Base-by-base conservation (phyloP, 2,329 filamentous ascomycete genomes). In the Aphanoascus verrucosus region DNA sequence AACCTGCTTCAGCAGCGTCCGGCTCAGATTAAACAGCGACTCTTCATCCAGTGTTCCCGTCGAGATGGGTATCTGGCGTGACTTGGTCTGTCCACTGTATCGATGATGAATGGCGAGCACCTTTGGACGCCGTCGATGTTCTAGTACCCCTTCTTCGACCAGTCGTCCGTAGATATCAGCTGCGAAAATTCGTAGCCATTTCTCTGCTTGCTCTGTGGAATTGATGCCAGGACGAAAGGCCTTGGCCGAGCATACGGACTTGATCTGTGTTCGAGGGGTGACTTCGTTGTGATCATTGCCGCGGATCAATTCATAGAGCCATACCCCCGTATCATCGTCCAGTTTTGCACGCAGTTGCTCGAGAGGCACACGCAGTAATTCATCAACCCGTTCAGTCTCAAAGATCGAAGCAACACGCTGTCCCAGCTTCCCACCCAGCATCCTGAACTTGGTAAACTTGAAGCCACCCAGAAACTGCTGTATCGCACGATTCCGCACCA, bases 191-290 rank as follows among this genome's bases (percentile, higher is more conserved):
- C 84, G 79, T 38, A 98, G 74, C 93, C 93, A 98, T 56, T 83
- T 83, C 20, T 80, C 74, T 1, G 84, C 91, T 66, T 94, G 87
- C 19, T 93, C 88, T 15, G 80, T 72, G 1, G 77, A 84, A 60
- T 82, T 86, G 65, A 97, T 91, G 53, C 78, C 82, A 0, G 93
- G 93, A 23, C 87, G 79, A 64, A 98, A 98, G 0, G 89, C 94
- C 66, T 98, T 98, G 17, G 93, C 90, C 1, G 89, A 96, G 12
- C 97, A 76, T 90, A 98, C 97, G 14, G 86, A 93, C 67, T 97
- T 96, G 73, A 96, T 95, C 63, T 93, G 87, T 1, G 89, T 95
- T 49, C 91, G 78, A 28, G 88, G 80, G 63, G 88, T 96, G 59
- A 98, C 88, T 68, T 96, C 90, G 62, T 85, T 93, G 48, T 76